Base-by-base conservation (phyloP, 139 green algal species). In the Raphidocelis subcapitata region DNA sequence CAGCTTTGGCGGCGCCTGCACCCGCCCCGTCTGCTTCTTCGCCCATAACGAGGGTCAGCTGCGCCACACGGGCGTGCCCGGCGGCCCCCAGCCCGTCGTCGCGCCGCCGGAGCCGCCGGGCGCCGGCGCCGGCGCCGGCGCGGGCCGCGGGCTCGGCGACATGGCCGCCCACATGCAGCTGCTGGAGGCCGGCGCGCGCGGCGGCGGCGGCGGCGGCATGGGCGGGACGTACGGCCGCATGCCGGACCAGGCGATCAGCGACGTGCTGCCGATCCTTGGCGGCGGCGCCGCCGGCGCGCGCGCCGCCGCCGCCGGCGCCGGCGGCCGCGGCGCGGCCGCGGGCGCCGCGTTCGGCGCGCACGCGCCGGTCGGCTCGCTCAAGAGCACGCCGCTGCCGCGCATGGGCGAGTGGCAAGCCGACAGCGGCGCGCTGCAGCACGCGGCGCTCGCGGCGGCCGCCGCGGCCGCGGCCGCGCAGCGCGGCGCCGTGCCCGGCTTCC, bases 1-100 rank as follows among this genome's bases (percentile, higher is more conserved):
- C 62, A 57, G 72, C 36, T 76, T 75, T 70, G 75, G 67, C 21
- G 52, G 52, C 26, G 49, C 15, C 36, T 81, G 75, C 52, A 73
- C 67, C 14, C 67, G 75, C 21, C 62, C 75, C 14, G 67, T 81
- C 18, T 81, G 75, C 67, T 81, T 81, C 61, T 81, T 81, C 36
- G 75, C 75, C 3, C 75, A 81, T 29, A 65, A 55, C 28, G 52
- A 71, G 29, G 31, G 51, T 12, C 66, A 81, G 67, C 75, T 75
- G 52, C 49, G 75, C 2, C 56, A 74, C 65, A 74, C 65, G 10
- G 41, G 41, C 65, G 62, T 73, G 65, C 65, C 73, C 33, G 73
- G 64, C n/a, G 64, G 55, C 26, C 65, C 73, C 4, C 65, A 79
- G 55, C 64, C 65, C 37, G 65, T 79, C n/a, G 72, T 78, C 32